Percentiles rank a stretch among this genome's conserved stretches.
phyloP scores from a whole-genome alignment of 352 stramenopile genomes.

The Blastocystis sp. region DNA sequence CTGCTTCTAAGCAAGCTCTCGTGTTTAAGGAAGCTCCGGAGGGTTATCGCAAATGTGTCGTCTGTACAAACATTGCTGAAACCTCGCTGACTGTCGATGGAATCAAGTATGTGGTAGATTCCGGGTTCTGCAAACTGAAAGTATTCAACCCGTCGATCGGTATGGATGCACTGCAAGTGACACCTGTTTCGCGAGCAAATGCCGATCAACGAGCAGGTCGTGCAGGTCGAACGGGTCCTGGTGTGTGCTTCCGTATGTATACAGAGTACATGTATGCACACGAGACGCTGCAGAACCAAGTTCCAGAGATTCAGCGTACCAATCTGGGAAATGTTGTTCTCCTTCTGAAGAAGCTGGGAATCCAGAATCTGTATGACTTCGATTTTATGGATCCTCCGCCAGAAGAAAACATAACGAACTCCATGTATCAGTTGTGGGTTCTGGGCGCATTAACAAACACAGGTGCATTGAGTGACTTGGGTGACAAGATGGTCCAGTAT shows the following conservation, averaged over 20 bases:
- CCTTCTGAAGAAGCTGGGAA: conserved; percentile 91
- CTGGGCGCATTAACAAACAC: conserved; percentile 93
- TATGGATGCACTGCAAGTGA: conserved; percentile 92
- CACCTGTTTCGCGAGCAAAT: conserved; percentile 89
- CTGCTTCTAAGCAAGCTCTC: conserved; percentile 82
- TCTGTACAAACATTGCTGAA: conserved; percentile 95
- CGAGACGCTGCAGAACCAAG: conserved; percentile 91
- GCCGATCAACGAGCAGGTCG: conserved; percentile 90
- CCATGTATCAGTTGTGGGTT: conserved; percentile 96
- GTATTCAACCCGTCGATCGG: conserved; percentile 98
- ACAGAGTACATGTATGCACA: conserved; percentile 91
- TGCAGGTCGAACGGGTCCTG: conserved; percentile 78
- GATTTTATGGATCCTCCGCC: conserved; percentile 97
- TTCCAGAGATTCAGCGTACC: conserved; percentile 93
- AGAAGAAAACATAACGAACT: conserved; percentile 91
- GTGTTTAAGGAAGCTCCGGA: conserved; percentile 65
- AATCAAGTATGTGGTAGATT: conserved; percentile 95
- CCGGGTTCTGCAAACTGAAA: conserved; percentile 95
- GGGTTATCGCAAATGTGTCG: conserved; percentile 85
- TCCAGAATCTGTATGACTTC: conserved; percentile 87
- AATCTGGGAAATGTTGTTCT: conserved; percentile 94
- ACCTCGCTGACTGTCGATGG: conserved; percentile 89
- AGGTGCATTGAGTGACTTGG: conserved; percentile 86
- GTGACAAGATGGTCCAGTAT: conserved; percentile 94
- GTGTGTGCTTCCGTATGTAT: conserved; percentile 71